Evolutionary conservation across 306 rosid species (phyloP).

Genomic region (Notholithocarpus densiflorus): DNA sequence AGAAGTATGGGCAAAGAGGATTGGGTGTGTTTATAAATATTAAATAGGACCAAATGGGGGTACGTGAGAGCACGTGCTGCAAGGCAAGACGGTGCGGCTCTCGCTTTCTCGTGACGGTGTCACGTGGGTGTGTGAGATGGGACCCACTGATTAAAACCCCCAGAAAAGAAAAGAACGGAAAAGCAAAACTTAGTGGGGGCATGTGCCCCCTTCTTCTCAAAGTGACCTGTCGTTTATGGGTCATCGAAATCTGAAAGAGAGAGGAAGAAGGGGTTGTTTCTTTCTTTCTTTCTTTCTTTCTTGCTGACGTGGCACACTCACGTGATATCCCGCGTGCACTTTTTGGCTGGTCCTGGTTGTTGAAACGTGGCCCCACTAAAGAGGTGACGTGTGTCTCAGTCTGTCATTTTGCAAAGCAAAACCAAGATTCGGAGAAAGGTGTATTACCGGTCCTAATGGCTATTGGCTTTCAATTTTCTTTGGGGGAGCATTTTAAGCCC

Average conservation of each 20-base stretch:
- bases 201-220: conserved; percentile 48
- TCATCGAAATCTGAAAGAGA: conserved; percentile 52
- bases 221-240: conserved; percentile 71
- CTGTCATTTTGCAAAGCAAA: background rate
- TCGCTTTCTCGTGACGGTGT: conserved; percentile 70
- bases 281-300: background rate
- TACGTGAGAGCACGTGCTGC: conserved; percentile 54
- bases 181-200: conserved; percentile 50
- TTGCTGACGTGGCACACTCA: conserved; percentile 50
- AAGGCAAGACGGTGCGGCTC: conserved; percentile 41
- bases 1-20: background rate
- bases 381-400: conserved; percentile 49
- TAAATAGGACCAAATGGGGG: conserved; percentile 16
- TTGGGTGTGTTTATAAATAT: conserved; percentile 24
- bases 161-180: background rate
- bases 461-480: too few relatives aligned
- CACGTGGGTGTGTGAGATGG: conserved; percentile 65
- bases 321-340: conserved; percentile 43
- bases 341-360: conserved; percentile 10
- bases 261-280: background rate
- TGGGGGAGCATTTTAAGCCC: too few relatives aligned
- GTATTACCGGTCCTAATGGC: too few relatives aligned
- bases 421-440: background rate
- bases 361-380: conserved; percentile 31
- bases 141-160: conserved; percentile 35